Evolutionary conservation across 129 eudicot genomes (phyloP), one percentile per base, ranked within the genome.

Genomic region (Mikania micrantha): DNA sequence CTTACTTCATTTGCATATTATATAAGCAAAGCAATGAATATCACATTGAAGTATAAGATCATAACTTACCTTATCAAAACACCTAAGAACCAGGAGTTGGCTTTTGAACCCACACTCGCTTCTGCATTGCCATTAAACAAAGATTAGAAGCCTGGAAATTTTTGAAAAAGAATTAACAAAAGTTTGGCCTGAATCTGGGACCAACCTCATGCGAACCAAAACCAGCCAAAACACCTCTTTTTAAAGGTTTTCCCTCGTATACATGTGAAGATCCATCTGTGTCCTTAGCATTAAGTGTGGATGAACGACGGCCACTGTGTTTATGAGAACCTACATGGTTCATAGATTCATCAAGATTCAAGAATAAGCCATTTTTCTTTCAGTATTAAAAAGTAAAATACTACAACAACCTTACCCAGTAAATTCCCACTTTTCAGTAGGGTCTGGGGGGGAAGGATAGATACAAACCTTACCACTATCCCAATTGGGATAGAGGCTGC

Each of bases 41-140:
- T 36, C 41, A 53, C 19, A 5, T 54, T 31, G 34, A 34, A n/a
- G 52, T 29, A 32, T 74, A 65, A 41, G 22, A 77, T 70, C 38
- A 63, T n/a, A 25, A 38, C 75, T 61, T 81, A 89, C 94, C 96
- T 71, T 77, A 27, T 22, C 41, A 66, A 74, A 40, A 42, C 53
- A 65, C 81, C 79, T 83, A 91, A 31, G 97, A 78, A 68, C 95
- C 97, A 40, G 97, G 77, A 64, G 90, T 81, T 70, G 97, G 84
- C 86, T 91, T 91, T 74, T 91, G 97, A 81, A 91, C 90, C 98
- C 98, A 92, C 54, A 88, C 96, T 65, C 91, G 91, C 72, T 82
- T 92, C 98, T 92, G 96, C 73, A 84, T 53, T 56, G 20, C 45
- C 66, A 64, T 29, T 36, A 44, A 19, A 47, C 20, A 77, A 8